Evolutionary conservation across 2,329 filamentous ascomycete species (phyloP), one percentile per base, ranked within the genome.

Genomic region (Zasmidium citrigriseum): DNA sequence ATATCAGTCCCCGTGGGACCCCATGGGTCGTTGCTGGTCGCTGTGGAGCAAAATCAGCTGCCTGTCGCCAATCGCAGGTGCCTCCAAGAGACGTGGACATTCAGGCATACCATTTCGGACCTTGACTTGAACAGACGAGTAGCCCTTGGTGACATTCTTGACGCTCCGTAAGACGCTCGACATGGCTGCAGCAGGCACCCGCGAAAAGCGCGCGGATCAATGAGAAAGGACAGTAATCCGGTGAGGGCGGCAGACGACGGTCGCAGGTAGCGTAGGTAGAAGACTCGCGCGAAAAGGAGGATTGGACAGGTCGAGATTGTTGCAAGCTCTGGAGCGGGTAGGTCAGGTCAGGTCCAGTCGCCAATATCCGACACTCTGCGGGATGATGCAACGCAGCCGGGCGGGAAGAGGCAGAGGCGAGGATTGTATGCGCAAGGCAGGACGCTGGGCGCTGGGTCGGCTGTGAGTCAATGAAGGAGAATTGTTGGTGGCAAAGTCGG

Each of bases 61-160:
- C 49, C 18, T 45, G 34, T 41, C 64, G 77, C 72, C 59, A 52
- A 58, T 49, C 46, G 21, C 20, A n/a, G 20, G 16, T n/a, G 14
- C 14, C 18, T 47, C 24, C 29, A 38, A 51, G 50, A n/a, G 20
- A 45, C 21, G 27, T 52, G 21, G 21, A 12, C 18, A 22, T 12
- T 46, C 22, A 12, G 20, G 78, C 87, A 66, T 80, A 96, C 92
- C 92, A 90, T 96, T 93, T 81, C 93, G 88, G 77, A 99, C 95
- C 82, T 98, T 98, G 76, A 98, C 91, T 83, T 99, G 93, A 70
- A 96, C 91, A 66, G 85, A 88, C 34, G 93, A 97, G 76, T 99
- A 99, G 70, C 95, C 95, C 82, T 98, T 99, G 76, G 95, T 98
- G 78, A 99, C 93, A 83, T 98, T 99, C 82, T 97, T 98, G 72